Evolutionary conservation across 176 grass and related monocot genomes (phyloP).

Genomic region (Musa acuminata): DNA sequence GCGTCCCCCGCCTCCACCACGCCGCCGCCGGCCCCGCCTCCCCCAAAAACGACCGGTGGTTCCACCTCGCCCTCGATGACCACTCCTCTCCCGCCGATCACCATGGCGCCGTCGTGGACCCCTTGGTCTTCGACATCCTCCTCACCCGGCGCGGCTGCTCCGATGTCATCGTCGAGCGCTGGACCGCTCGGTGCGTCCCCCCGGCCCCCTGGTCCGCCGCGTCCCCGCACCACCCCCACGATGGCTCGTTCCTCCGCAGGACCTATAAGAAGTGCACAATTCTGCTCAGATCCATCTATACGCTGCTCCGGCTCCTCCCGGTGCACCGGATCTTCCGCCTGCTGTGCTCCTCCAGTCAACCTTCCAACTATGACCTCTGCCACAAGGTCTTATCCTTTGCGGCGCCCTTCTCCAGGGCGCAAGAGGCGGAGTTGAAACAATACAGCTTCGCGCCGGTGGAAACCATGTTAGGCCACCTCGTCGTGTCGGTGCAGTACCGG

Average conservation of each 20-base stretch:
- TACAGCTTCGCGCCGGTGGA: constrained; percentile 54
- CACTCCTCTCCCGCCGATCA: background rate
- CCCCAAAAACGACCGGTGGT: constrained; percentile 23
- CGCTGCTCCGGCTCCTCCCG: constrained; percentile 54
- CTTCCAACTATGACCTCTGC: constrained; percentile 84
- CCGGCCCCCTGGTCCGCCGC: background rate
- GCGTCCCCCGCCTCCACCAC: constrained; percentile 38
- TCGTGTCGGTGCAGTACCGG: constrained; percentile 69
- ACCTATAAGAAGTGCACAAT: constrained; percentile 42
- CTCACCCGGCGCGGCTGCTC: background rate
- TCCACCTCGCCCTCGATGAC: constrained; percentile 23
- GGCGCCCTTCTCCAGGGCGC: constrained; percentile 55
- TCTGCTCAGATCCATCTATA: constrained; percentile 62
- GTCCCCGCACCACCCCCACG: background rate
- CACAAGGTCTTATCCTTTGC: constrained; percentile 53
- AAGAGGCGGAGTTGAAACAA: constrained; percentile 48
- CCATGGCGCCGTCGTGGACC: constrained; percentile 5
- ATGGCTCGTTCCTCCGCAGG: background rate
- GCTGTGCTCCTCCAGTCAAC: constrained; percentile 52
- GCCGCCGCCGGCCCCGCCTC: constrained; percentile 14
- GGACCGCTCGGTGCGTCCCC: constrained; percentile 13
- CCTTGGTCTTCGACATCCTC: constrained; percentile 19
- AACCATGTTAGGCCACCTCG: constrained; percentile 63
- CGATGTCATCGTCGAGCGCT: constrained; percentile 15
- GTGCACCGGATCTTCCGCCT: constrained; percentile 63